Percentiles rank a stretch among this genome's conserved stretches.
Conservation (phyloP, 2,329 filamentous ascomycete genomes). For the Fusarium incarnatum region DNA sequence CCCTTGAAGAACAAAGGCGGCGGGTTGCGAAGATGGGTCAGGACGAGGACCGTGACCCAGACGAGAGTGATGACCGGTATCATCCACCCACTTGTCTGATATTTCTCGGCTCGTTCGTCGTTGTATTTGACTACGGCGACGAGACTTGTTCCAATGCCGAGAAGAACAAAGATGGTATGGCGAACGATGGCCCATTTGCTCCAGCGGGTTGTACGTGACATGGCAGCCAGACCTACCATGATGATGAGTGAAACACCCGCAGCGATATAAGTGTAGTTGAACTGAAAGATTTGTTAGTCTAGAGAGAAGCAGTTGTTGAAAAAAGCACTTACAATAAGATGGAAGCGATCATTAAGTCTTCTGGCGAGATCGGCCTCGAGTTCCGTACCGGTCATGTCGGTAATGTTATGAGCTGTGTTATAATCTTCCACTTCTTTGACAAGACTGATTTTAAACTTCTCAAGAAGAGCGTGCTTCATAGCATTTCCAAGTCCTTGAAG, state of each 20-base stretch:
- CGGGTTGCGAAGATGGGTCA: constrained; percentile 51
- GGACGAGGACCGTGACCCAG: constrained; percentile 49
- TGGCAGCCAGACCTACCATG: constrained; percentile 48
- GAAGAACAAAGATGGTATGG: constrained; percentile 45
- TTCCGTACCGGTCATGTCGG: constrained; percentile 13
- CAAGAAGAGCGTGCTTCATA: constrained; percentile 49
- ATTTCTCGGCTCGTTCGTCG: constrained; percentile 24
- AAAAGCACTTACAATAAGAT: constrained; percentile 47
- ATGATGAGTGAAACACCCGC: constrained; percentile 49
- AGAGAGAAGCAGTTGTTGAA: background rate
- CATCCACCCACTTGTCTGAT: constrained; percentile 48
- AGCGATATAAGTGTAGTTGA: constrained; percentile 52
- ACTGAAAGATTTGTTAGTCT: constrained; percentile 39
- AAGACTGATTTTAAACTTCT: constrained; percentile 50
- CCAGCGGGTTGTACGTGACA: constrained; percentile 49
- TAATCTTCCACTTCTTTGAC: constrained; percentile 38
- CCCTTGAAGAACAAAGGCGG: constrained; percentile 39
- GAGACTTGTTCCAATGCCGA: constrained; percentile 49
- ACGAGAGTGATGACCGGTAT: constrained; percentile 51
- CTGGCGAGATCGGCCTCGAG: constrained; percentile 43
- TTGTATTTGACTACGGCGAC: constrained; percentile 45
- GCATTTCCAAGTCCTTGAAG: constrained; percentile 29
- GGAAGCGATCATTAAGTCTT: constrained; percentile 44
- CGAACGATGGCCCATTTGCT: constrained; percentile 50
- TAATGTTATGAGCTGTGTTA: constrained; percentile 31